These are phyloP conservation scores for Hygrophorus russula DNA, from an alignment of 768 basidiomycete species.

Conservation along the genomic window DNA sequence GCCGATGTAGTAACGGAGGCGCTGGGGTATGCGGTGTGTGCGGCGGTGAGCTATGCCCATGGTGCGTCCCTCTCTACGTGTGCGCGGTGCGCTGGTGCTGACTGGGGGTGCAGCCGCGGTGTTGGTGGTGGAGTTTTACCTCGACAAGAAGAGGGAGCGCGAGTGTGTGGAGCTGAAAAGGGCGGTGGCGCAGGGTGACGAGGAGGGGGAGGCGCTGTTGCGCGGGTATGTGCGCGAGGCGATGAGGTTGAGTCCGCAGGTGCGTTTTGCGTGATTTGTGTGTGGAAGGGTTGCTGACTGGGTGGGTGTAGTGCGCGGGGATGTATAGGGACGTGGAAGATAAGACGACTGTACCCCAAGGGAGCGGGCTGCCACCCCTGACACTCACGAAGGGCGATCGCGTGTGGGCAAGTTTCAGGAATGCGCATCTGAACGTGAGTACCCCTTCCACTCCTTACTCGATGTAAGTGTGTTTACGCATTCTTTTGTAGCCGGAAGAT, in stretches of 20 bases:
- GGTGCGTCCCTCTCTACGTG: too few relatives aligned
- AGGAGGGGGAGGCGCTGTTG: slow-evolving; percentile 23
- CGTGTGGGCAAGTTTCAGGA: slow-evolving; percentile 28
- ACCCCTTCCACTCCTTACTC: neutral
- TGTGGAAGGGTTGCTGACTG: neutral
- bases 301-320: slow-evolving; percentile 24
- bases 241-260: slow-evolving; percentile 21
- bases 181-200: slow-evolving; percentile 21
- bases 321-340: slow-evolving; percentile 26
- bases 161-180: slow-evolving; percentile 28
- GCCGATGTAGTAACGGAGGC: slow-evolving; percentile 32
- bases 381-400: slow-evolving; percentile 29
- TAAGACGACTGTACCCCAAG: slow-evolving; percentile 23
- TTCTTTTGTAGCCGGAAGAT: slow-evolving; percentile 21
- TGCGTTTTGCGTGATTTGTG: neutral
- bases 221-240: slow-evolving; percentile 42
- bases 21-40: slow-evolving; percentile 34
- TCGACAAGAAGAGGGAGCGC: slow-evolving; percentile 27
- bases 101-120: slow-evolving; percentile 22
- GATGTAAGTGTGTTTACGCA: neutral
- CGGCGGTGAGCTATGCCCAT: slow-evolving; percentile 37
- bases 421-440: slow-evolving; percentile 31
- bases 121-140: slow-evolving; percentile 42
- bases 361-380: slow-evolving; percentile 22
- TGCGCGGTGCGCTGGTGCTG: neutral